Percentiles rank a stretch among this genome's conserved stretches.
Conservation (phyloP, 306 rosid genomes). For the Inga oerstediana region DNA sequence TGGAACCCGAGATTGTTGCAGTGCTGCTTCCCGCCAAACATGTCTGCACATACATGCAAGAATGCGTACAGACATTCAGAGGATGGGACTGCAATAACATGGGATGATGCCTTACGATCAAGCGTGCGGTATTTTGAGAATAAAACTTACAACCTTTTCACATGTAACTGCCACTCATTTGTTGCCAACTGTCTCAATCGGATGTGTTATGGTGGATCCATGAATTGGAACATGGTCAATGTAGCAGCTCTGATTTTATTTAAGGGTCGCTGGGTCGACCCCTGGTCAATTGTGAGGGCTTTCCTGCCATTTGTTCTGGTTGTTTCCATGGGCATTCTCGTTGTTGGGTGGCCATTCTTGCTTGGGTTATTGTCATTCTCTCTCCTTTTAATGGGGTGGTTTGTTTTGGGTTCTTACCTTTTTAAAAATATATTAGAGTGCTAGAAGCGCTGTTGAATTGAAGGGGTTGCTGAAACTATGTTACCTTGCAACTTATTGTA, state of each 20-base stretch:
- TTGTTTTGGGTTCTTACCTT: constrained; percentile 63
- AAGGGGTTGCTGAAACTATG: not conserved
- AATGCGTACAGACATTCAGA: constrained; percentile 68
- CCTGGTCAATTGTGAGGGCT: constrained; percentile 65
- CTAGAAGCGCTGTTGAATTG: constrained; percentile 44
- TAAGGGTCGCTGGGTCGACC: constrained; percentile 86
- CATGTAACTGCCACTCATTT: constrained; percentile 83
- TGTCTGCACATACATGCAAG: constrained; percentile 73
- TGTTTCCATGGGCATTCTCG: constrained; percentile 58
- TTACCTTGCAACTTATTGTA: not conserved
- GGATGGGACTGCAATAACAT: constrained; percentile 72
- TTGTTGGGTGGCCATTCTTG: constrained; percentile 85
- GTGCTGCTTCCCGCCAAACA: constrained; percentile 87
- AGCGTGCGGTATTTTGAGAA: constrained; percentile 62
- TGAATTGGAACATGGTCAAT: constrained; percentile 89
- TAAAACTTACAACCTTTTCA: constrained; percentile 83
- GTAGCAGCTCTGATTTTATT: constrained; percentile 70
- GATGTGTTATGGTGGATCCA: constrained; percentile 69
- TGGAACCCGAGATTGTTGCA: constrained; percentile 45
- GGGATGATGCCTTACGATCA: constrained; percentile 83
- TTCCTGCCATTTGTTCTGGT: constrained; percentile 82
- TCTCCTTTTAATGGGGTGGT: constrained; percentile 81
- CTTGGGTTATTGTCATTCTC: constrained; percentile 63
- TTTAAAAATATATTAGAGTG: constrained; percentile 60
- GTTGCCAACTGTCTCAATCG: constrained; percentile 83